Evolutionary conservation across 192 early-diverging fungal species (phyloP).

Genomic region (Mortierella antarctica): DNA sequence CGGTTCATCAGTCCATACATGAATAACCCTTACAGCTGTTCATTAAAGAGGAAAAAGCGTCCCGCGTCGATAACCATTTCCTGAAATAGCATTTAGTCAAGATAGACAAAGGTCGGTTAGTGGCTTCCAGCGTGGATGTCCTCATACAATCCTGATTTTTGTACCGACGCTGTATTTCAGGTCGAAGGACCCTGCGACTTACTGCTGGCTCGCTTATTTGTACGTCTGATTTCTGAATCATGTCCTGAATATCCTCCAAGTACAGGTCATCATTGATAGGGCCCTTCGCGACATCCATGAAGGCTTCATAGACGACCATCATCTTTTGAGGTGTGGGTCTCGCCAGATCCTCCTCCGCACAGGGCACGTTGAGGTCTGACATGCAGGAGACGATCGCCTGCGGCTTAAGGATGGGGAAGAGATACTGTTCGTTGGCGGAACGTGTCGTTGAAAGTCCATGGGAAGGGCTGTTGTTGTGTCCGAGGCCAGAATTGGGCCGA

Average conservation of each 20-base stretch:
- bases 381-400: conserved; percentile 81
- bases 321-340: conserved; percentile 78
- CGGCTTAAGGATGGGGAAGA: conserved; percentile 78
- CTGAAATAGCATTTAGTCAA: too few species aligned
- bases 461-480: not conserved
- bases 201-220: not conserved
- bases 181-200: not conserved
- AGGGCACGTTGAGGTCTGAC: conserved; percentile 79
- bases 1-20: too few species aligned
- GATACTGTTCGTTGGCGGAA: conserved; percentile 16
- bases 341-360: conserved; percentile 76
- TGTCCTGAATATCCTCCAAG: conserved; percentile 37
- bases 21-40: too few species aligned
- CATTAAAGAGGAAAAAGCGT: too few species aligned
- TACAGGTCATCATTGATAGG: conserved; percentile 64
- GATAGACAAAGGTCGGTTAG: too few species aligned
- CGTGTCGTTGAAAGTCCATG: not conserved
- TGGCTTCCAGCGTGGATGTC: too few species aligned
- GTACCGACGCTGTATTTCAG: too few species aligned
- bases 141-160: too few species aligned
- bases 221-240: conserved; percentile 3
- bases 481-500: conserved; percentile 4
- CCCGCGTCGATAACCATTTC: too few species aligned
- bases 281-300: conserved; percentile 77
- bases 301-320: conserved; percentile 75